phyloP scores from a whole-genome alignment of 768 basidiomycete species.

The Auricularia sp. region DNA sequence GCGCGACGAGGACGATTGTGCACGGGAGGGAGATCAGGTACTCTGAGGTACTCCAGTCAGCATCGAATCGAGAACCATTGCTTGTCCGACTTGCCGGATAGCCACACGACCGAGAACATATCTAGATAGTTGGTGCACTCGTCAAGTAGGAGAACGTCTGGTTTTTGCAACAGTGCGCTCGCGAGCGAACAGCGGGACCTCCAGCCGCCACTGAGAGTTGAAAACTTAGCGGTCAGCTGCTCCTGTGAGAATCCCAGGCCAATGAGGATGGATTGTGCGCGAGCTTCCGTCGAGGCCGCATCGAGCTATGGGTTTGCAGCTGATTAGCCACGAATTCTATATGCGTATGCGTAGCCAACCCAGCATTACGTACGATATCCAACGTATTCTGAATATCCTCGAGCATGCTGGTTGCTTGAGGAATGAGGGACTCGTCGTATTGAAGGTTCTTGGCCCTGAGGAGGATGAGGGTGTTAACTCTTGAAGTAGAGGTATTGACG shows the following conservation, averaged over 20 bases:
- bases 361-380: slow-evolving; percentile 14
- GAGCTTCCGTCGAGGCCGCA: slow-evolving; percentile 17
- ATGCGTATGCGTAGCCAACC: too few relatives aligned
- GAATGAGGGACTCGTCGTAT: slow-evolving; percentile 11
- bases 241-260: slow-evolving; percentile 49
- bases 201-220: slow-evolving; percentile 56
- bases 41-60: slow-evolving; percentile 21
- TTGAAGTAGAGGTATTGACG: too few relatives aligned
- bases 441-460: background rate
- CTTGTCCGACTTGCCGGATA: slow-evolving; percentile 11
- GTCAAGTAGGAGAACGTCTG: slow-evolving; percentile 50
- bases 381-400: slow-evolving; percentile 17
- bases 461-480: too few relatives aligned
- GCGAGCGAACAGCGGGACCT: slow-evolving; percentile 50
- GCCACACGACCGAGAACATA: slow-evolving; percentile 42
- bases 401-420: slow-evolving; percentile 10
- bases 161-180: slow-evolving; percentile 43
- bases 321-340: too few relatives aligned
- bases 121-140: slow-evolving; percentile 44
- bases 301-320: slow-evolving; percentile 13
- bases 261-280: slow-evolving; percentile 40
- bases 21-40: slow-evolving; percentile 32
- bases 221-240: slow-evolving; percentile 27
- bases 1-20: slow-evolving; percentile 50
- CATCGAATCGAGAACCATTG: slow-evolving; percentile 15